phyloP scores from a whole-genome alignment of 139 green algal genomes.

The Raphidocelis subcapitata region DNA sequence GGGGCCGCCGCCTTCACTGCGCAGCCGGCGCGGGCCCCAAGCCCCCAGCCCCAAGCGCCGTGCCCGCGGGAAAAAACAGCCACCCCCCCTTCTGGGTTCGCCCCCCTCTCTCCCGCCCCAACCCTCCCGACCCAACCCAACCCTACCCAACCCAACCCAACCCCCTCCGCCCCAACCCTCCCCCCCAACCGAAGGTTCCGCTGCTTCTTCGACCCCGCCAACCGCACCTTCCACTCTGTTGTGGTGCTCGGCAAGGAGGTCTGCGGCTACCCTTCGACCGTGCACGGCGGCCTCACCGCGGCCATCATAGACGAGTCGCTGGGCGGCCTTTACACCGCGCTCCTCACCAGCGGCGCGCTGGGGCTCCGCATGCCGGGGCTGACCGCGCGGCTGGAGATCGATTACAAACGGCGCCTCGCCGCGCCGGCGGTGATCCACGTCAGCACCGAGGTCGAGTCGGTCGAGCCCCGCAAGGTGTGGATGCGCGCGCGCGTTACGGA shows the following conservation, averaged over 20 bases:
- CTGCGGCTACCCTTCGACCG: conserved; percentile 57
- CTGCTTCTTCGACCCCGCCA: conserved; percentile 35
- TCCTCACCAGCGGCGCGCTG: conserved; percentile 43
- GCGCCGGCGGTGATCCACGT: conserved; percentile 59
- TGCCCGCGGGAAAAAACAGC: too few species aligned
- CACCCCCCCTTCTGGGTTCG: too few species aligned
- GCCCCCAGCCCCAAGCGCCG: too few species aligned
- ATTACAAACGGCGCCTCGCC: conserved; percentile 66
- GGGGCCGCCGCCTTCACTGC: too few species aligned
- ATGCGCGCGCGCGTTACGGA: conserved; percentile 63
- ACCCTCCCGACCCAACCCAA: too few species aligned
- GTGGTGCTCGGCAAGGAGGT: conserved; percentile 53
- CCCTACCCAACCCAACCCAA: too few species aligned
- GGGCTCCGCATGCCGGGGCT: conserved; percentile 50
- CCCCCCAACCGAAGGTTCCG: conserved; percentile 8
- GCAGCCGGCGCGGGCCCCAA: too few species aligned
- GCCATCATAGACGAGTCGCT: conserved; percentile 80
- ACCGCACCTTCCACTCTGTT: conserved; percentile 34
- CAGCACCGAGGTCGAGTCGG: conserved; percentile 62
- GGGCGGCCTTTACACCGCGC: conserved; percentile 52
- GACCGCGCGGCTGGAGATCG: conserved; percentile 66
- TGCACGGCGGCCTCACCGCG: conserved; percentile 74
- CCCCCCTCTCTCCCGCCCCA: too few species aligned
- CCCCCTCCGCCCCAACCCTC: too few species aligned
- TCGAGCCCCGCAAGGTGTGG: conserved; percentile 76